Percentiles rank a stretch among this genome's conserved stretches.
Conservation (phyloP, 202 grass and related monocot genomes). For the Zoysia matrella region DNA sequence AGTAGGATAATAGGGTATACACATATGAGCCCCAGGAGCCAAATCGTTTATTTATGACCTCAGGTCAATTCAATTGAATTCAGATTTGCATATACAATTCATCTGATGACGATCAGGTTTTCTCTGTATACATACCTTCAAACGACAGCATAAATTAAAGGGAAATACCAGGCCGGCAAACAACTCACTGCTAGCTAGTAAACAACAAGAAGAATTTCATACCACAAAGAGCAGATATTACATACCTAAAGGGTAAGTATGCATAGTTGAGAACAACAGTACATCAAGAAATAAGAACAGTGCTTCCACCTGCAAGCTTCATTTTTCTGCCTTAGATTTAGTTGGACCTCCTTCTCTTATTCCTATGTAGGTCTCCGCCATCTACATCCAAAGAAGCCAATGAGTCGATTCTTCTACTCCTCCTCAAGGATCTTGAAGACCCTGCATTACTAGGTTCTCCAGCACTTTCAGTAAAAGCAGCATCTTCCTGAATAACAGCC, state of each 20-base stretch:
- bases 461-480: conserved; percentile 61
- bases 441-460: conserved; percentile 80
- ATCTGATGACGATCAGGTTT: conserved; percentile 36
- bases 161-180: conserved; percentile 41
- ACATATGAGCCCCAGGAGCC: conserved; percentile 5
- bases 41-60: conserved; percentile 33
- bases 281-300: conserved; percentile 16
- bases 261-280: conserved; percentile 25
- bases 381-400: conserved; percentile 78
- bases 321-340: conserved; percentile 58
- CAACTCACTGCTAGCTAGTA: conserved; percentile 40
- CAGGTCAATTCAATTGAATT: conserved; percentile 34
- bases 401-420: conserved; percentile 60
- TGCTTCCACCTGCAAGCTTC: conserved; percentile 30
- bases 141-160: conserved; percentile 36
- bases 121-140: conserved; percentile 45
- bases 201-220: conserved; percentile 38
- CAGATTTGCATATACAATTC: conserved; percentile 43
- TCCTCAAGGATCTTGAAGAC: conserved; percentile 81
- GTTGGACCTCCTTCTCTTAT: conserved; percentile 79
- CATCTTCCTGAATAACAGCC: conserved; percentile 94
- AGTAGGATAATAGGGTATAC: conserved; percentile 43
- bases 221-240: conserved; percentile 44
- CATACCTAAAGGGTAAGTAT: conserved; percentile 30
- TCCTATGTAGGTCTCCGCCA: conserved; percentile 66